A percentile compares a stretch with the other conserved stretches of the same genome.
Evolutionary conservation across 805 yeast genomes (phyloP).

Genomic region (Lipomyces anomalus): DNA sequence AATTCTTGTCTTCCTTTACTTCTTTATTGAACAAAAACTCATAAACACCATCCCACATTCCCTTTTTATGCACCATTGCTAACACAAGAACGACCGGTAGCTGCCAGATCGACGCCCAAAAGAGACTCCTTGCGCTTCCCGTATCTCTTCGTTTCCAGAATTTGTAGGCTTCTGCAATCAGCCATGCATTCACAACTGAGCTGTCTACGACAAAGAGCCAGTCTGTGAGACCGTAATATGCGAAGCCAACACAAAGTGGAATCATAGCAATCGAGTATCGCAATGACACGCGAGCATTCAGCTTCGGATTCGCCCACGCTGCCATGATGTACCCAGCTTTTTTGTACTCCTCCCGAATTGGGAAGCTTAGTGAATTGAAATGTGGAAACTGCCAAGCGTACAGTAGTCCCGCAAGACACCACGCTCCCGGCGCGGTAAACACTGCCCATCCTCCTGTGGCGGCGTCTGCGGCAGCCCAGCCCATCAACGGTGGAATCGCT

Average conservation of each 20-base stretch:
- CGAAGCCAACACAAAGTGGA: slow-evolving; percentile 80
- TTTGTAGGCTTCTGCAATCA: slow-evolving; percentile 66
- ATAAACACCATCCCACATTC: slow-evolving; percentile 81
- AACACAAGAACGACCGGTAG: slow-evolving; percentile 81
- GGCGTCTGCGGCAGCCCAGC: slow-evolving; percentile 81
- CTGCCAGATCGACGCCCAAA: slow-evolving; percentile 94
- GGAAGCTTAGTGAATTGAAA: slow-evolving; percentile 86
- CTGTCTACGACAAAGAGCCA: slow-evolving; percentile 76
- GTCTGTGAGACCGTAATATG: slow-evolving; percentile 77
- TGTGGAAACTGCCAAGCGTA: slow-evolving; percentile 99
- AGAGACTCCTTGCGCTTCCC: slow-evolving; percentile 71
- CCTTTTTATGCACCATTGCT: slow-evolving; percentile 92
- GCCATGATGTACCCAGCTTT: slow-evolving; percentile 97
- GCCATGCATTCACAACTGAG: slow-evolving; percentile 77
- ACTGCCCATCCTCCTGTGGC: slow-evolving; percentile 32
- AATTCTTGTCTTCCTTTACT: too few relatives aligned
- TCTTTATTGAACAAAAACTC: too few relatives aligned
- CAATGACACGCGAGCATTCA: slow-evolving; percentile 89
- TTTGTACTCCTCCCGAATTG: slow-evolving; percentile 79
- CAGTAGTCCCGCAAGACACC: slow-evolving; percentile 84
- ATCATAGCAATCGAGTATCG: slow-evolving; percentile 89
- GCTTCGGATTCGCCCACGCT: slow-evolving; percentile 82
- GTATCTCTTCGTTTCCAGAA: slow-evolving; percentile 69
- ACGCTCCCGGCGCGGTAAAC: slow-evolving; percentile 74
- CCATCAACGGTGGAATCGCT: slow-evolving; percentile 97